A percentile compares a stretch with the other conserved stretches of the same genome.
phyloP scores from a whole-genome alignment of 768 basidiomycete genomes.

The Podaxis carcinomalis region DNA sequence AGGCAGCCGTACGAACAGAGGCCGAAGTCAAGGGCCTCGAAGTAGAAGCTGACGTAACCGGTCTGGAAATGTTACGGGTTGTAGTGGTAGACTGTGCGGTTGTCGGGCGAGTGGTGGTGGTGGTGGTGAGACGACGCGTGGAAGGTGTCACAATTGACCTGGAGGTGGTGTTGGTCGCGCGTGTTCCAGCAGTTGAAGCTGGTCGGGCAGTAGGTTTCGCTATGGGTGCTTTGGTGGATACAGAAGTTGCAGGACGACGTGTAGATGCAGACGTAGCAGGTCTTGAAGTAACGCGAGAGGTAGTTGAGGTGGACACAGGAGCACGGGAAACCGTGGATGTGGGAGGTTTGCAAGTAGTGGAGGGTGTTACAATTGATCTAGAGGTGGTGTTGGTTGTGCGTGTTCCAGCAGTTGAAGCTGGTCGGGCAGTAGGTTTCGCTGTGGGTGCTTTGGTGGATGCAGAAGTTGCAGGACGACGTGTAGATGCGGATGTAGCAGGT shows the following conservation, averaged over 20 bases:
- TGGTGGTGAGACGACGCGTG: background rate
- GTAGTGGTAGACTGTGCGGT: background rate
- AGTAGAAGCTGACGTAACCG: slow-evolving; percentile 1
- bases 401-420: background rate
- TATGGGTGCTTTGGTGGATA: background rate
- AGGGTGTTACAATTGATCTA: background rate
- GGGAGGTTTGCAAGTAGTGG: background rate
- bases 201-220: background rate
- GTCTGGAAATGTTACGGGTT: background rate
- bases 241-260: background rate
- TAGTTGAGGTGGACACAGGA: background rate
- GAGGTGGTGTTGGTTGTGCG: background rate
- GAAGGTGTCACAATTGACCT: background rate
- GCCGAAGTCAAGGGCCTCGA: background rate
- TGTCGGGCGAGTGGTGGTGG: background rate
- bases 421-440: background rate
- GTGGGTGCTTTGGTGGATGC: background rate
- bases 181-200: background rate
- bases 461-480: background rate
- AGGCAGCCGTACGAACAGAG: background rate
- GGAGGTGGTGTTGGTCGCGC: background rate
- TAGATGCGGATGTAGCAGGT: background rate
- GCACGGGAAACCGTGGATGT: too few relatives aligned
- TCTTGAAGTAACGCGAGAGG: background rate
- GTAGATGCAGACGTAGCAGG: background rate